phyloP scores from a whole-genome alignment of 805 yeast species.

The Zygosaccharomyces bailii region DNA sequence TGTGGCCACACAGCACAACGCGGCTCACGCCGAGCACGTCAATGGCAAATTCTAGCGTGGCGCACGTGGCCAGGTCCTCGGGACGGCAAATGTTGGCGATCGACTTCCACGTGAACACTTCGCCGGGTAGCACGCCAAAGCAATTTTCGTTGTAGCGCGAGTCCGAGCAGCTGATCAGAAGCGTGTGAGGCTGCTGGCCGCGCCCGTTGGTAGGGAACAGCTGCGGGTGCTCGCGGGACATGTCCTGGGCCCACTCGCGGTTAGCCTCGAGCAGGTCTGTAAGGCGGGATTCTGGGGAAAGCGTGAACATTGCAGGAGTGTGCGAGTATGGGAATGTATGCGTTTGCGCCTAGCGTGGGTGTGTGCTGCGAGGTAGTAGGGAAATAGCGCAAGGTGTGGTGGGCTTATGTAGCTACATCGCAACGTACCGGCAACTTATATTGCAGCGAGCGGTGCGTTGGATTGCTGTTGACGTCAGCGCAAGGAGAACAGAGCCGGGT shows the following conservation, averaged over 20 bases:
- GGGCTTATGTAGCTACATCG: neutral
- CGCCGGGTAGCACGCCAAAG: constrained; percentile 81
- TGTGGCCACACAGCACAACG: constrained; percentile 87
- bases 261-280: constrained; percentile 41
- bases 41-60: constrained; percentile 84
- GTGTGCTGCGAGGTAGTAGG: neutral
- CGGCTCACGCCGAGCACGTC: constrained; percentile 77
- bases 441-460: neutral
- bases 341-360: neutral
- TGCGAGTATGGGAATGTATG: neutral
- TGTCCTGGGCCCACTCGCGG: constrained; percentile 43
- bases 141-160: constrained; percentile 82
- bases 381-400: no score
- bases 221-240: constrained; percentile 50
- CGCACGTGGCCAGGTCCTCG: constrained; percentile 67
- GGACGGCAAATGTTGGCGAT: constrained; percentile 73
- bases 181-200: constrained; percentile 89
- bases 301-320: constrained; percentile 21
- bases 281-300: constrained; percentile 31
- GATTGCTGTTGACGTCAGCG: neutral
- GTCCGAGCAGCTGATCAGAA: constrained; percentile 94
- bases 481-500: neutral
- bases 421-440: neutral
- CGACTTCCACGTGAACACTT: constrained; percentile 82
- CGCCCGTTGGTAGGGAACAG: constrained; percentile 62